Base-by-base conservation (phyloP, 805 yeast species). In the Kodamaea lidongshanica region DNA sequence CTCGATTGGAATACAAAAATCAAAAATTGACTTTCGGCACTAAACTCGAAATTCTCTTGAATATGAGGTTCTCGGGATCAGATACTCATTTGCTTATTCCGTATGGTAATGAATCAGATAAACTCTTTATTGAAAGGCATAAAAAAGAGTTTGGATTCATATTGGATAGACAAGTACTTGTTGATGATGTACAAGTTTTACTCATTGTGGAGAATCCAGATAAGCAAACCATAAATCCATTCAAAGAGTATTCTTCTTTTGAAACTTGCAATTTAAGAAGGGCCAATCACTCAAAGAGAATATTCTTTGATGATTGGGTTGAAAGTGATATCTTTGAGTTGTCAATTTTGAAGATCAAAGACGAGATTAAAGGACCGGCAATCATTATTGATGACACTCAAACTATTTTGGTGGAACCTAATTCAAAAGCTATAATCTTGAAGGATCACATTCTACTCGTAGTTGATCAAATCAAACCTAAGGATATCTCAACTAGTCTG, bases 51-150 rank as follows among this genome's bases (percentile, higher is more conserved):
- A 70, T 71, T 25, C 83, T 70, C 42, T 58, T 87, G 39, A 87
- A 87, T 49, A 60, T 87, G 66, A 69, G 94, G 46, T 88, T 83
- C 49, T 74, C 74, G 39, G 96, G 96, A 6, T 80, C 95, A n/a
- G 96, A 88, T 47, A 81, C 95, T 3, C 78, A 81, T 23, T 58
- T 88, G 39, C 80, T 87, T 82, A 74, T 82, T n/a, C 55, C 55
- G 12, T 42, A 30, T 45, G 41, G 43, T 16, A 41, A 52, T 12
- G 41, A 52, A 34, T 48, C 54, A 9, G 51, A 40, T 19, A 35
- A 35, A 21, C 14, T 19, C 3, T 60, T 60, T 32, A 37, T 58
- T 5, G 38, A 34, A 9, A 48, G 55, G 35, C 67, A 60, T 33
- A 40, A 43, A 28, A 39, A 32, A 15, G 67, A 60, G 31, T 60